A percentile compares a stretch with the other conserved stretches of the same genome.
phyloP scores from a whole-genome alignment of 2,329 filamentous ascomycete species.

The Colletotrichum brevisporum region DNA sequence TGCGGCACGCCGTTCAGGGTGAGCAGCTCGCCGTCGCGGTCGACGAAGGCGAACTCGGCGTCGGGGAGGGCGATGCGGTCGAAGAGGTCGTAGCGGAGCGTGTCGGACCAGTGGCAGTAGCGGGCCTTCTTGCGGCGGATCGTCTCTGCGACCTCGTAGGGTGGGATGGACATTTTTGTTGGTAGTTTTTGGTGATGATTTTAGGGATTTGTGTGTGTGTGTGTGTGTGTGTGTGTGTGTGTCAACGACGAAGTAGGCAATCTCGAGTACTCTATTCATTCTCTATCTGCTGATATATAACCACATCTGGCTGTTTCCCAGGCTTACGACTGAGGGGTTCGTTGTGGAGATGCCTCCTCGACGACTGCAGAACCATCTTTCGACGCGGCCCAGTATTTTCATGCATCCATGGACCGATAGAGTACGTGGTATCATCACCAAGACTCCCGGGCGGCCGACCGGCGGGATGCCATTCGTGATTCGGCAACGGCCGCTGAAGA shows the following conservation, averaged over 20 bases:
- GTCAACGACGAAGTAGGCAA: neutral
- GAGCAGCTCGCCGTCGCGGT: constrained; percentile 9
- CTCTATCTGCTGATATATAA: neutral
- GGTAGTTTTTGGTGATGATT: neutral
- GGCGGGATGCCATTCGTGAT: neutral
- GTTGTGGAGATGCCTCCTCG: neutral
- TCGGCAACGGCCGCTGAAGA: neutral
- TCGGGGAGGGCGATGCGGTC: constrained; percentile 34
- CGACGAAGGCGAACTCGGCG: constrained; percentile 28
- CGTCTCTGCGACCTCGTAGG: constrained; percentile 33
- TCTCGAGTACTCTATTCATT: neutral
- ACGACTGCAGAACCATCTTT: neutral
- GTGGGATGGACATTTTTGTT: neutral
- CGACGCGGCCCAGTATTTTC: neutral
- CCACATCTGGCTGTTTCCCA: neutral
- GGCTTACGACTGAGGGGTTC: neutral
- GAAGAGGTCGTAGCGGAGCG: constrained; percentile 30
- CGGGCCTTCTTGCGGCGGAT: constrained; percentile 40
- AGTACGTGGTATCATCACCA: neutral
- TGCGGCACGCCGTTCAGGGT: constrained; percentile 3
- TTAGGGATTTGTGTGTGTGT: neutral
- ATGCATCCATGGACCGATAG: neutral
- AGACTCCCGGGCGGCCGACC: neutral
- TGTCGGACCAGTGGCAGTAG: constrained; percentile 41
- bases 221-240: neutral